phyloP scores from a whole-genome alignment of 225 moss, liverwort and hornwort species.

The Antitrichia curtipendula region DNA sequence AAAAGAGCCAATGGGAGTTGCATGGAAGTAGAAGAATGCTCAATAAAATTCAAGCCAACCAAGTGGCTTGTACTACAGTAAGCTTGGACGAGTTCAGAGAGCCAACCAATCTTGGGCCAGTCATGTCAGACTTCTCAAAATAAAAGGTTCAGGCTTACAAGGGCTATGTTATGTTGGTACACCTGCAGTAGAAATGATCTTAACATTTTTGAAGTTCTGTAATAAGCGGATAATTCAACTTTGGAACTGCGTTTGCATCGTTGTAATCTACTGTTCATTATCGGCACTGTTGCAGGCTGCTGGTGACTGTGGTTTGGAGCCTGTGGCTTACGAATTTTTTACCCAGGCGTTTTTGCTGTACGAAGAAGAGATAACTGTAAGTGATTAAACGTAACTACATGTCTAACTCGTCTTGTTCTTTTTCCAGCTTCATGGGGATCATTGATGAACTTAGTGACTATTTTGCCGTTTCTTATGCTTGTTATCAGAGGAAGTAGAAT shows the following conservation, averaged over 20 bases:
- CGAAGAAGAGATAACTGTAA: slow-evolving; percentile 89
- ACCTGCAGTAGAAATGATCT: not conserved
- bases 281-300: slow-evolving; percentile 48
- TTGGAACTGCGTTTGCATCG: not conserved
- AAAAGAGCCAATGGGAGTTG: not conserved
- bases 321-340: slow-evolving; percentile 89
- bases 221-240: not conserved
- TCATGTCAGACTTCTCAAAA: not conserved
- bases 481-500: not conserved
- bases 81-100: not conserved
- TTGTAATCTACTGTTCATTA: not conserved
- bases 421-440: not conserved
- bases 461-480: not conserved
- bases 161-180: not conserved
- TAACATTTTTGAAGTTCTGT: not conserved
- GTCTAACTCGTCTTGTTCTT: not conserved
- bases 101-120: not conserved
- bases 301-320: slow-evolving; percentile 70
- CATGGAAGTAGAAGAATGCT: not conserved
- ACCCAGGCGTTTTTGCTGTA: slow-evolving; percentile 97
- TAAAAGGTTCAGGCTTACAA: not conserved
- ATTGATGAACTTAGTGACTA: not conserved
- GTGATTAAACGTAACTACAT: not conserved
- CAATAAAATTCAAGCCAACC: not conserved
- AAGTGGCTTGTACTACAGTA: not conserved